These are phyloP conservation scores for Begonia peltatifolia DNA, from an alignment of 306 rosid species.

Conservation along the genomic window DNA sequence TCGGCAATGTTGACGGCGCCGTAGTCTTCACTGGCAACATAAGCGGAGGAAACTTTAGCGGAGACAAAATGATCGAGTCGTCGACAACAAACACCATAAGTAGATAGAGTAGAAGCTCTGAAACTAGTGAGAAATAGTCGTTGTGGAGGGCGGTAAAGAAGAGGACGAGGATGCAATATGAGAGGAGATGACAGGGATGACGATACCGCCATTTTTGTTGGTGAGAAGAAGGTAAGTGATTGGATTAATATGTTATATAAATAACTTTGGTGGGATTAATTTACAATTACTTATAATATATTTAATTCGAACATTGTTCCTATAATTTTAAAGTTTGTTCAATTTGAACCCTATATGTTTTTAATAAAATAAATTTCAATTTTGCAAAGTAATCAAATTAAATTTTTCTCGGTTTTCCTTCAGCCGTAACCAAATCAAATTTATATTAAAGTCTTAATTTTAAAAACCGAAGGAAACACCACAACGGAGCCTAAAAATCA, in stretches of 20 bases:
- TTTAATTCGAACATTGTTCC: no score
- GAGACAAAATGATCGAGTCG: constrained; percentile 7
- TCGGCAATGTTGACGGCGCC: constrained; percentile 86
- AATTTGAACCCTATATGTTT: no score
- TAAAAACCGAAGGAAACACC: no score
- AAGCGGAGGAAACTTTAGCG: constrained; percentile 16
- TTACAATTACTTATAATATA: no score
- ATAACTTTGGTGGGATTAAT: no score
- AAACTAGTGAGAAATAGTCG: constrained; percentile 8
- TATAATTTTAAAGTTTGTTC: no score
- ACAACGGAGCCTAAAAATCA: no score
- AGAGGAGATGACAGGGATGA: constrained; percentile 12
- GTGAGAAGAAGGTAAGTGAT: background rate
- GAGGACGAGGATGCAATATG: constrained; percentile 17
- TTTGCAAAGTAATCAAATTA: no score
- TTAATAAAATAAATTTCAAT: no score
- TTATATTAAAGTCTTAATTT: no score
- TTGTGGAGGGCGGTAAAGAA: constrained; percentile 7
- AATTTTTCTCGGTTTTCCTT: no score
- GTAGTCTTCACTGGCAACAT: constrained; percentile 36
- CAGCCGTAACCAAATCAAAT: no score
- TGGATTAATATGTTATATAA: constrained; percentile 16
- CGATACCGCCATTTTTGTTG: constrained; percentile 8
- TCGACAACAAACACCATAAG: constrained; percentile 5
- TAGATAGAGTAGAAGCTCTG: constrained; percentile 7